A percentile compares a stretch with the other conserved stretches of the same genome.
Evolutionary conservation across 305 asterid genomes (phyloP).

Genomic region (Rubia peregrina): DNA sequence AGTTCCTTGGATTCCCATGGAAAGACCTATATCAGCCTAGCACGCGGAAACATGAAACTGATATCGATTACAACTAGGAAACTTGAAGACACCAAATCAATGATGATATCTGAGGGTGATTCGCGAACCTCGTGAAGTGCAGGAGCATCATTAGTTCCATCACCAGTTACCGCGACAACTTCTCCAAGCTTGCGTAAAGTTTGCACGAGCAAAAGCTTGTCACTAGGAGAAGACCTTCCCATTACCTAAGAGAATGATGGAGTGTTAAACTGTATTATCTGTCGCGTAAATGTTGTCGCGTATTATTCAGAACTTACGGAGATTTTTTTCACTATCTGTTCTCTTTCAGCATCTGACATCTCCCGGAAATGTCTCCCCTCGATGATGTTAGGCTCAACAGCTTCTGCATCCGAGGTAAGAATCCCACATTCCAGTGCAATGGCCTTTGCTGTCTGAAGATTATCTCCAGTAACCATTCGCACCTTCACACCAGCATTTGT

Average conservation of each 20-base stretch:
- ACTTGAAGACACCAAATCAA: constrained; percentile 1
- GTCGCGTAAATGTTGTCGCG: background rate
- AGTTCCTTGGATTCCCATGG: constrained; percentile 98
- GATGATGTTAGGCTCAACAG: constrained; percentile 57
- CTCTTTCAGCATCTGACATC: constrained; percentile 68
- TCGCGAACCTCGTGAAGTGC: constrained; percentile 87
- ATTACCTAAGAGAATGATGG: constrained; percentile 52
- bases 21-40: constrained; percentile 93
- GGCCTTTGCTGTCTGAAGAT: constrained; percentile 95
- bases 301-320: constrained; percentile 38
- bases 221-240: constrained; percentile 96
- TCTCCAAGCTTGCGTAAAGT: constrained; percentile 88
- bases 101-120: background rate
- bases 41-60: constrained; percentile 14
- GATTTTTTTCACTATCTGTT: constrained; percentile 56
- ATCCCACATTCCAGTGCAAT: constrained; percentile 94
- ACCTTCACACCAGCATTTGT: constrained; percentile 88
- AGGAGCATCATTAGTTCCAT: constrained; percentile 97
- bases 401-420: constrained; percentile 57
- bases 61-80: constrained; percentile 2
- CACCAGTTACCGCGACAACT: constrained; percentile 95
- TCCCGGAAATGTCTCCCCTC: constrained; percentile 90
- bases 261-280: background rate
- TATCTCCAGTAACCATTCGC: constrained; percentile 99
- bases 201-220: constrained; percentile 91